These are phyloP conservation scores for Sorghum bicolor DNA, from an alignment of 176 grass and related monocot species.

Conservation along the genomic window DNA sequence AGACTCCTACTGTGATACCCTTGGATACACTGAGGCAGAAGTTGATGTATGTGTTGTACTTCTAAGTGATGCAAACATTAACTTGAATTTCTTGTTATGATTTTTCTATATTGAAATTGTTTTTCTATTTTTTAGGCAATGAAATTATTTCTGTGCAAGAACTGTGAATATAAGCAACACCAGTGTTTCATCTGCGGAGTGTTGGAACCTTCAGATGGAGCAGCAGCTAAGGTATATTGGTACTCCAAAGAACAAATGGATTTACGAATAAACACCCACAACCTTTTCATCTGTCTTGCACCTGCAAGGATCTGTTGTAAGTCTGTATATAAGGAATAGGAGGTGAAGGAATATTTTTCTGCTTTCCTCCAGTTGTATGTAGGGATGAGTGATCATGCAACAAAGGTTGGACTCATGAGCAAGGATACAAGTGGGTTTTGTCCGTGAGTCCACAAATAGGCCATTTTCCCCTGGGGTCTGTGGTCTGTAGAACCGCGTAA, in stretches of 20 bases:
- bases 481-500: neutral
- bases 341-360: neutral
- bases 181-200: slow-evolving; percentile 89
- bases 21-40: slow-evolving; percentile 58
- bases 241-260: neutral
- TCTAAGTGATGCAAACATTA: slow-evolving; percentile 2
- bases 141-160: slow-evolving; percentile 76
- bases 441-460: neutral
- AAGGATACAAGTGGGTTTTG: neutral
- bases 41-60: slow-evolving; percentile 53
- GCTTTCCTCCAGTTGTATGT: neutral
- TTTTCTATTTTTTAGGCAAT: slow-evolving; percentile 52
- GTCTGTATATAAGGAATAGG: neutral
- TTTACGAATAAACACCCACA: neutral
- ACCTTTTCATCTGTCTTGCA: neutral
- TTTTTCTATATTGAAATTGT: slow-evolving; percentile 28
- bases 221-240: slow-evolving; percentile 62
- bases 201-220: slow-evolving; percentile 71
- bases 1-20: slow-evolving; percentile 65
- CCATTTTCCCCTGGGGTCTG: neutral
- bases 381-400: neutral
- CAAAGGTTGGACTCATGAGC: neutral
- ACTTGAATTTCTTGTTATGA: slow-evolving; percentile 28
- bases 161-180: slow-evolving; percentile 80
- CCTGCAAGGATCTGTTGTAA: neutral